Evolutionary conservation across 768 basidiomycete genomes (phyloP).

Genomic region (Leccinum subgranulosum): DNA sequence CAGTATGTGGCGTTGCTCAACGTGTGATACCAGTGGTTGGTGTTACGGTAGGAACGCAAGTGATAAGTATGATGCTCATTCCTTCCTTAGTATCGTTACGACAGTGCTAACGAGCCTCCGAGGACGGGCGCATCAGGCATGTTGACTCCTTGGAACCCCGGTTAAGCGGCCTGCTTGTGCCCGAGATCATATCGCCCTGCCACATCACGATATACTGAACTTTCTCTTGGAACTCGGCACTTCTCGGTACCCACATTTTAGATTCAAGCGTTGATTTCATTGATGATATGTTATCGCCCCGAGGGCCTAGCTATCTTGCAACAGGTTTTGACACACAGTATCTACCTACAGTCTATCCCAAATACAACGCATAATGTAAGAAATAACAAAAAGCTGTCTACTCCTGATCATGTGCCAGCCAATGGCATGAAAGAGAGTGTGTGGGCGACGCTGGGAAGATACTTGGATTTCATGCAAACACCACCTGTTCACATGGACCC

Average conservation of each 20-base stretch:
- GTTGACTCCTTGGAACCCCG: not conserved
- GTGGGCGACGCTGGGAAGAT: constrained; percentile 6
- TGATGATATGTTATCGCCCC: not conserved
- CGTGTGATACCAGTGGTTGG: not conserved
- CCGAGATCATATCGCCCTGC: not conserved
- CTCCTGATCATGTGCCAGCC: constrained; percentile 9
- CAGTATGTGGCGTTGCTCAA: not conserved
- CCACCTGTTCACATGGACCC: constrained; percentile 11
- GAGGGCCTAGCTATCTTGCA: not conserved
- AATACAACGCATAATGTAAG: constrained; percentile 21
- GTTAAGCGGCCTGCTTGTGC: not conserved
- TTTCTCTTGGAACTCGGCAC: not conserved
- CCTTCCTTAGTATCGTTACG: not conserved
- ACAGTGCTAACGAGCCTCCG: not conserved
- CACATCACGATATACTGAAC: not conserved
- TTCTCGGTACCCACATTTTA: not conserved
- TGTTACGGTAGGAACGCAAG: not conserved
- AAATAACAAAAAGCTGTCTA: constrained; percentile 22
- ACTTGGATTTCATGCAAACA: constrained; percentile 15
- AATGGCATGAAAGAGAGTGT: constrained; percentile 4
- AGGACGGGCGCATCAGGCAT: not conserved
- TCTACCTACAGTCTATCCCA: constrained; percentile 4
- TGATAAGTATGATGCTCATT: not conserved
- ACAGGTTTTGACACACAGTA: not conserved
- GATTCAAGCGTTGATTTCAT: not conserved